Percentiles rank a stretch among this genome's conserved stretches.
phyloP scores from a whole-genome alignment of 106 monocot genomes.

The Acanthochlamys bracteata region DNA sequence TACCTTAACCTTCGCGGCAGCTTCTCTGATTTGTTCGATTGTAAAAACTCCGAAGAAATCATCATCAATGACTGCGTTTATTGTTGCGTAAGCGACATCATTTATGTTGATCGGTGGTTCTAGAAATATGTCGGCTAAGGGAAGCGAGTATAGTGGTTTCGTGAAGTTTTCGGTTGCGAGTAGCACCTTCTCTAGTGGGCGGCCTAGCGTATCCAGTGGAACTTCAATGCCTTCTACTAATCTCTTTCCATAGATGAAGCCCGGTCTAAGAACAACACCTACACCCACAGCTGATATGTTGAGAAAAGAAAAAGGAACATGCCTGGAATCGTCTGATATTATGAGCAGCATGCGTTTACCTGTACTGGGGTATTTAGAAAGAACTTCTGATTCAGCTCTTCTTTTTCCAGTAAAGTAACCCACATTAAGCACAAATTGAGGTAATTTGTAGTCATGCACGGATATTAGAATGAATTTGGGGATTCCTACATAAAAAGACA shows the following conservation, averaged over 20 bases:
- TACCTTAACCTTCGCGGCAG: conserved; percentile 58
- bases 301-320: background rate
- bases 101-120: conserved; percentile 72
- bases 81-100: conserved; percentile 61
- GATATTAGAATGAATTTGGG: conserved; percentile 81
- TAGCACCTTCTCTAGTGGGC: conserved; percentile 67
- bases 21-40: conserved; percentile 84
- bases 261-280: conserved; percentile 79
- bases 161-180: conserved; percentile 52
- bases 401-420: conserved; percentile 90
- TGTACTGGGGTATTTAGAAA: conserved; percentile 77
- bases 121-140: conserved; percentile 66
- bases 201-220: conserved; percentile 63
- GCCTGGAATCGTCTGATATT: background rate
- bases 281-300: background rate
- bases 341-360: conserved; percentile 13
- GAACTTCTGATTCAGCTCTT: conserved; percentile 79
- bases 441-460: conserved; percentile 84
- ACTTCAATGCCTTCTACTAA: conserved; percentile 68
- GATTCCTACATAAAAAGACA: conserved; percentile 38
- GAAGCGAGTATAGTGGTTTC: conserved; percentile 49
- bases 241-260: conserved; percentile 75
- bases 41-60: conserved; percentile 76
- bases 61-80: conserved; percentile 59
- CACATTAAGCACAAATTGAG: conserved; percentile 52